Base-by-base conservation (phyloP, 306 rosid genomes). In the Prunus armeniaca region DNA sequence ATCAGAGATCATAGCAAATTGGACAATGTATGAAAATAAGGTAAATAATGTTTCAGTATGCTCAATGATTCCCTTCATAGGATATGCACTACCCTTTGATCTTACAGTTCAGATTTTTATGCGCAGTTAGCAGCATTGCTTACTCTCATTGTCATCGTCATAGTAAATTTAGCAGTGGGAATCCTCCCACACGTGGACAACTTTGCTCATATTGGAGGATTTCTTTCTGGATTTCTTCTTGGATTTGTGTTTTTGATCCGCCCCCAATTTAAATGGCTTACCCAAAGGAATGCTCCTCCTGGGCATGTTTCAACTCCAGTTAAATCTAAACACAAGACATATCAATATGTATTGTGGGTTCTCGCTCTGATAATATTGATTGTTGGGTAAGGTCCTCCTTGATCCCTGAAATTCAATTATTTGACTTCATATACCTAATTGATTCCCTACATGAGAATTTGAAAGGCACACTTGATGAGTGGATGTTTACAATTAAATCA, bases 171-270 rank as follows among this genome's bases (percentile, higher is more conserved):
- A 79, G 94, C 91, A 4, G 82, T 89, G 78, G 98, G 98, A 78
- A 43, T 90, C 74, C 98, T 93, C 74, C 98, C 98, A n/a, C 97
- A 90, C 11, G 91, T 90, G 30, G 96, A 93, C 87, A 93, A 90
- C 78, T 93, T 89, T 79, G 94, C 97, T 75, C 97, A 93, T 78
- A 86, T 90, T 60, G 97, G 97, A 70, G 97, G 97, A 73, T 90
- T 93, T 78, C 47, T 87, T 69, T 82, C 97, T 61, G 98, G 97
- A 64, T 91, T 93, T 88, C 90, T 93, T 80, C 93, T 93, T 79
- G 98, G 97, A 20, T 91, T 91, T 65, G 78, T 93, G 76, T 73
- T 88, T 71, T 70, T 93, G 80, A 83, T 91, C 74, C 90, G 97
- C 13, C 98, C 97, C 55, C 97, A 93, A 75, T 93, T 80, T 78